A percentile compares a stretch with the other conserved stretches of the same genome.
Evolutionary conservation across 1,284 basidiomycete genomes (phyloP).

Genomic region (Cryptococcus deneoformans): DNA sequence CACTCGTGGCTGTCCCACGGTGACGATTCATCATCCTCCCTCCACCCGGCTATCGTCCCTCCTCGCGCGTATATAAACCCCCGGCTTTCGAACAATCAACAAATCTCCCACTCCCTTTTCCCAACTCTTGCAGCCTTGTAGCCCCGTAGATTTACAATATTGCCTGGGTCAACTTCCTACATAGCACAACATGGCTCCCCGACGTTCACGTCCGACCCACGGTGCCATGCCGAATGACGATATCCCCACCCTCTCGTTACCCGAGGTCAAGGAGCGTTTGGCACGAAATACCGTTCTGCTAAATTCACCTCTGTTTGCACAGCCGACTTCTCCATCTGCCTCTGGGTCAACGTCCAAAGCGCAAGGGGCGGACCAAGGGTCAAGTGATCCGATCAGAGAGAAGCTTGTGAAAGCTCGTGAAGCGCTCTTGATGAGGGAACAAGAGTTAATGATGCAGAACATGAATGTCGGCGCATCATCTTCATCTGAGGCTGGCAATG

Average conservation of each 20-base stretch:
- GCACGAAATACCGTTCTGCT: conserved; percentile 41
- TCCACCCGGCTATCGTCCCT: no score
- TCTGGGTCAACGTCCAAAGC: conserved; percentile 1
- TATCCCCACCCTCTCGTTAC: conserved; percentile 28
- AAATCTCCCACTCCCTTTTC: no score
- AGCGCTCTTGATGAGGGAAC: conserved; percentile 31
- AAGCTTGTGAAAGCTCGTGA: conserved; percentile 30
- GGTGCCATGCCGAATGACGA: conserved; percentile 14
- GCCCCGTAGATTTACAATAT: no score
- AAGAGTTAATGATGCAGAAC: conserved; percentile 28
- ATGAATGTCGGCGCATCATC: conserved; percentile 8
- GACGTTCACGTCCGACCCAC: no score
- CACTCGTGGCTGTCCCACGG: no score
- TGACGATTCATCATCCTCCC: no score
- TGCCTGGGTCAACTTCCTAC: no score
- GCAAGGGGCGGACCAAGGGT: background rate
- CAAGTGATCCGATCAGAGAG: conserved; percentile 28
- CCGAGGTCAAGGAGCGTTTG: conserved; percentile 36
- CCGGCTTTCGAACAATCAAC: no score
- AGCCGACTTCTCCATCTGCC: background rate
- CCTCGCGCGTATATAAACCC: no score
- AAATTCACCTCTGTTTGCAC: conserved; percentile 21
- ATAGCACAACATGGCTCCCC: no score
- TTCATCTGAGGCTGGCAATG: background rate
- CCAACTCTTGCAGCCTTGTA: no score